Conservation (phyloP, 2,329 filamentous ascomycete species). For the Fragosphaeria purpurea region DNA sequence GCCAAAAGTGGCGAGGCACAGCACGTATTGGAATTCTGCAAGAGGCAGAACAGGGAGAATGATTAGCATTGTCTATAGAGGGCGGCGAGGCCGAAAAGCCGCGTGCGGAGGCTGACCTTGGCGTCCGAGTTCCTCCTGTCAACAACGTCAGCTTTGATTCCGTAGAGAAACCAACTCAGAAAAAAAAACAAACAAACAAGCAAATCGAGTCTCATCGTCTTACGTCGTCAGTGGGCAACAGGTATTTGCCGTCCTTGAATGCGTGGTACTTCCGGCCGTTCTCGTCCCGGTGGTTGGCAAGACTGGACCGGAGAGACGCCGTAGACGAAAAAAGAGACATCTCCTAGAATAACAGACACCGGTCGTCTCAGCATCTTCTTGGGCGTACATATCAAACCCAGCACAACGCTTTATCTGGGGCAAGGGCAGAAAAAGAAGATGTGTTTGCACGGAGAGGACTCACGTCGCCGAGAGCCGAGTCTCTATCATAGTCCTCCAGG, state of each 20-base stretch:
- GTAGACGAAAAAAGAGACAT: slow-evolving; percentile 23
- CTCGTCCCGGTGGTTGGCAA: slow-evolving; percentile 20
- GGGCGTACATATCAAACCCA: not conserved
- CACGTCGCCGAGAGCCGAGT: slow-evolving; percentile 22
- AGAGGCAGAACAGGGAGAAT: not conserved
- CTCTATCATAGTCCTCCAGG: slow-evolving; percentile 8
- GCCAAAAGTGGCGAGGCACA: slow-evolving; percentile 31
- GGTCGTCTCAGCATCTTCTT: too few relatives aligned
- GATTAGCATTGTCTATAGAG: too few relatives aligned
- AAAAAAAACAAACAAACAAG: too few relatives aligned
- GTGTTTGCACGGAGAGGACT: slow-evolving; percentile 1
- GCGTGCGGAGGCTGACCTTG: slow-evolving; percentile 15
- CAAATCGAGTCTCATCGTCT: not conserved
- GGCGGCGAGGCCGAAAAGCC: too few relatives aligned
- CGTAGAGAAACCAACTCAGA: too few relatives aligned
- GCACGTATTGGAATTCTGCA: slow-evolving; percentile 24
- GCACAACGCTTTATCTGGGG: not conserved
- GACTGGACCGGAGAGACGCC: slow-evolving; percentile 22
- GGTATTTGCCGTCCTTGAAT: slow-evolving; percentile 28
- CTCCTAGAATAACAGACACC: slow-evolving; percentile 10
- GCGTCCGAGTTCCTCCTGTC: slow-evolving; percentile 25
- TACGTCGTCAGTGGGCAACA: slow-evolving; percentile 28
- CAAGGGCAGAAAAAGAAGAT: too few relatives aligned
- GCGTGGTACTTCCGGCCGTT: slow-evolving; percentile 30
- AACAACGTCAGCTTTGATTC: too few relatives aligned